Evolutionary conservation across 371 early-diverging fungal species (phyloP).

Genomic region (Actinomucor elegans): DNA sequence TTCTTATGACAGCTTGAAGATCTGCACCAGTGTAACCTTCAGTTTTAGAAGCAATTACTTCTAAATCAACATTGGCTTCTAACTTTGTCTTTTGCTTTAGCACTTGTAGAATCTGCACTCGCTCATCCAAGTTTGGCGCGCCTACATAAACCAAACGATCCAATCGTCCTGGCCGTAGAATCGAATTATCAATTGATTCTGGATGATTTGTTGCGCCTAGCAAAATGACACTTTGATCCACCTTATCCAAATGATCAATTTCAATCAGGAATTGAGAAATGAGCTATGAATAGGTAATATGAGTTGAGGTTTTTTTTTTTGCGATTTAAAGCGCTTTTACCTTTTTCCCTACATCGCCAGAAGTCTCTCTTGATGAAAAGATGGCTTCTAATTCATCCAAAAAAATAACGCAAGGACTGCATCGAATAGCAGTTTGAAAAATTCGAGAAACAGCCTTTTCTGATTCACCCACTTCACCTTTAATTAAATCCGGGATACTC

Average conservation of each 20-base stretch:
- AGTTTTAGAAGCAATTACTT: constrained; percentile 46
- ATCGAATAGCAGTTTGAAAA: constrained; percentile 89
- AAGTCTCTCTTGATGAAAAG: constrained; percentile 62
- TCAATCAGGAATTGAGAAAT: constrained; percentile 79
- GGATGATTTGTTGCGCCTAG: constrained; percentile 93
- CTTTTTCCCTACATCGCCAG: constrained; percentile 66
- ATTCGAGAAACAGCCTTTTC: constrained; percentile 88
- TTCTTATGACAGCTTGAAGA: constrained; percentile 76
- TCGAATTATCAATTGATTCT: constrained; percentile 74
- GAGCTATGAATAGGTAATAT: constrained; percentile 46
- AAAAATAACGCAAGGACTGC: constrained; percentile 95
- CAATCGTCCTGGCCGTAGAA: constrained; percentile 88
- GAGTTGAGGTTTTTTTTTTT: neutral
- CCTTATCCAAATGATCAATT: constrained; percentile 66
- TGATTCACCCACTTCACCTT: constrained; percentile 93
- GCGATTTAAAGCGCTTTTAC: constrained; percentile 22
- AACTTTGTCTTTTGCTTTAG: constrained; percentile 55
- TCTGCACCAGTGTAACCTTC: constrained; percentile 81
- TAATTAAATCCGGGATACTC: constrained; percentile 92
- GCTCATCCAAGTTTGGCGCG: constrained; percentile 65
- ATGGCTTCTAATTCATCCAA: constrained; percentile 98
- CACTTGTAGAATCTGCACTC: constrained; percentile 73
- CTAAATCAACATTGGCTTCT: constrained; percentile 52
- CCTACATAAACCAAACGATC: constrained; percentile 83
- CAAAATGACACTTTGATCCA: constrained; percentile 58